Conservation (phyloP, 495 filamentous ascomycete species). For the Aspergillus sclerotioniger region DNA sequence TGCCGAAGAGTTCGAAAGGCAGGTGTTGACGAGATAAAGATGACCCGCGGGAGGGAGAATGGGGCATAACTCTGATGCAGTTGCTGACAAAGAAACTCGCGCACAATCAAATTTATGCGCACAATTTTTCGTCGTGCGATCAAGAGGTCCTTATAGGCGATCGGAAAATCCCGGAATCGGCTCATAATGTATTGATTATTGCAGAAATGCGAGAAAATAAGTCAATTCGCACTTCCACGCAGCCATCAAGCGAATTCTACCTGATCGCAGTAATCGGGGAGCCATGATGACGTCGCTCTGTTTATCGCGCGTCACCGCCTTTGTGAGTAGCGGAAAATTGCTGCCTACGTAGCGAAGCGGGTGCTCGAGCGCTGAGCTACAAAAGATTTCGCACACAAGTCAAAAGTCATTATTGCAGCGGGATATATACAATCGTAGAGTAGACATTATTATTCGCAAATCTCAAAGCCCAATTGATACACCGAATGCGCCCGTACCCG, state of each 20-base stretch:
- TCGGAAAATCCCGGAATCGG: background rate
- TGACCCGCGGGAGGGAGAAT: too few relatives aligned
- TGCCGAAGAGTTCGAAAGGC: background rate
- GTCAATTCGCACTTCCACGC: too few relatives aligned
- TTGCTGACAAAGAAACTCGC: background rate
- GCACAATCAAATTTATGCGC: background rate
- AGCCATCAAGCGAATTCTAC: background rate
- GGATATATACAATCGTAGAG: slow-evolving; percentile 2
- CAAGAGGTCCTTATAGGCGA: background rate
- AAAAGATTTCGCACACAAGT: background rate
- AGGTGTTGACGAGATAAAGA: too few relatives aligned
- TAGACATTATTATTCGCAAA: background rate
- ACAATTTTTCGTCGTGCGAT: background rate
- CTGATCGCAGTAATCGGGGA: background rate
- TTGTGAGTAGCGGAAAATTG: background rate
- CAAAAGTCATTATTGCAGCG: background rate
- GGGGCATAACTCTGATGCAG: background rate
- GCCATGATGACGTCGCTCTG: background rate
- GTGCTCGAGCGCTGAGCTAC: background rate
- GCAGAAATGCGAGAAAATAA: too few relatives aligned
- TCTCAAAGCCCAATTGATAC: background rate
- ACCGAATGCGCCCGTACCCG: slow-evolving; percentile 1
- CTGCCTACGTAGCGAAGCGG: background rate
- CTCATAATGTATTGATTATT: too few relatives aligned
- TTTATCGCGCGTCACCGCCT: background rate